Percentiles rank a stretch among this genome's conserved stretches.
These are phyloP conservation scores for Ganoderma lucidum DNA, from an alignment of 1,284 basidiomycete genomes.

Conservation along the genomic window DNA sequence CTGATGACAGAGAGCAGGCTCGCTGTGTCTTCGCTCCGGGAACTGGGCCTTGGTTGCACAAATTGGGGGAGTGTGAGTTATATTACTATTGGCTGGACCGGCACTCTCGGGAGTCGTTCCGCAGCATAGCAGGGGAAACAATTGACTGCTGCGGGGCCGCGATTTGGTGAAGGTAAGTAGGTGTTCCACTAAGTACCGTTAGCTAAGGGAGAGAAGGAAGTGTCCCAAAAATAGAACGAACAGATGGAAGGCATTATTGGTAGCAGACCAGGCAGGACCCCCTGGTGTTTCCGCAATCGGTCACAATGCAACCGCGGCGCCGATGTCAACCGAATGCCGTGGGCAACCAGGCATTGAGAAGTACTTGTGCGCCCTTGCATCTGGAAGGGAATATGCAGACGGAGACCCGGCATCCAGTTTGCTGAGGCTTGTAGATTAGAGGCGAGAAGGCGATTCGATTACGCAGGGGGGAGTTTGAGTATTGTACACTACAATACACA, in stretches of 20 bases:
- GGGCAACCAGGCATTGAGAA: not conserved
- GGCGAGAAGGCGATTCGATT: too few relatives aligned
- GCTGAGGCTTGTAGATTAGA: not conserved
- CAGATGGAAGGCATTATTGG: not conserved
- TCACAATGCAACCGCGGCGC: not conserved
- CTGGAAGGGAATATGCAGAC: not conserved
- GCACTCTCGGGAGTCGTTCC: not conserved
- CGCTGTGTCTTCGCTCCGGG: not conserved
- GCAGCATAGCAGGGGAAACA: not conserved
- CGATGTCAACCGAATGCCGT: not conserved
- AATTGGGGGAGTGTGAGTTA: not conserved
- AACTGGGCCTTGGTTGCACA: not conserved
- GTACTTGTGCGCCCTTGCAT: not conserved
- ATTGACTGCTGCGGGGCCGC: not conserved
- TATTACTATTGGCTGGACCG: not conserved
- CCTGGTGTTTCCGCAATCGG: not conserved
- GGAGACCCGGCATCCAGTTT: not conserved
- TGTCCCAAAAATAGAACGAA: not conserved
- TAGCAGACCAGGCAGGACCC: not conserved
- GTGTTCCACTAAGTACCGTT: not conserved
- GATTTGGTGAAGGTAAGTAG: not conserved
- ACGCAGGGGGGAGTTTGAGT: too few relatives aligned
- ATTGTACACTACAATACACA: too few relatives aligned
- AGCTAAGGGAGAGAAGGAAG: not conserved
- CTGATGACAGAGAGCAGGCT: constrained; percentile 11